phyloP scores from a whole-genome alignment of 768 basidiomycete genomes.

The Coprinopsis cinerea region DNA sequence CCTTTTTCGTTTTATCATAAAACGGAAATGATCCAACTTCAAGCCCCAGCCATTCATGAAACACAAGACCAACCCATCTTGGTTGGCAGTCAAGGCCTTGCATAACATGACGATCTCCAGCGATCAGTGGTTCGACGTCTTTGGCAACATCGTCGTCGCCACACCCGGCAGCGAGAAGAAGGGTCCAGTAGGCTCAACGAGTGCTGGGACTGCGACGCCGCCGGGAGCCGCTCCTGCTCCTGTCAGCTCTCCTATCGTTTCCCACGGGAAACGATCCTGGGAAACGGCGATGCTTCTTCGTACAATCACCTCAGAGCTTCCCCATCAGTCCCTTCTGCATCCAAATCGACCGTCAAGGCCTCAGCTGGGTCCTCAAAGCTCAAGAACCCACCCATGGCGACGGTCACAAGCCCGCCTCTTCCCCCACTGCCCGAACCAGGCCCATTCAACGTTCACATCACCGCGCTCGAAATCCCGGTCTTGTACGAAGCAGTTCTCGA shows the following conservation, averaged over 20 bases:
- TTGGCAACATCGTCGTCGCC: slow-evolving; percentile 11
- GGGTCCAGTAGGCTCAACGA: not conserved
- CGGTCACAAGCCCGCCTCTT: not conserved
- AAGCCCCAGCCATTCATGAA: slow-evolving; percentile 47
- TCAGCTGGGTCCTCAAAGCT: slow-evolving; percentile 4
- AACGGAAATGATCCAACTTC: slow-evolving; percentile 12
- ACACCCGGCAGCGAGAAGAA: slow-evolving; percentile 6
- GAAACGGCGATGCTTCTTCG: slow-evolving; percentile 8
- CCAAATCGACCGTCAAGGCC: slow-evolving; percentile 8
- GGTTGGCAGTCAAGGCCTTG: slow-evolving; percentile 61
- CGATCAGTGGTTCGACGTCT: slow-evolving; percentile 18
- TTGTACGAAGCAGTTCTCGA: slow-evolving; percentile 51
- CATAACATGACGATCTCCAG: slow-evolving; percentile 37
- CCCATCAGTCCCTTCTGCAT: slow-evolving; percentile 8
- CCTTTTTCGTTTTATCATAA: slow-evolving; percentile 2
- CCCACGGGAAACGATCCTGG: slow-evolving; percentile 11
- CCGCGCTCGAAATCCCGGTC: slow-evolving; percentile 52
- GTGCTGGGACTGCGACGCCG: slow-evolving; percentile 7
- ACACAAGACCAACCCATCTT: slow-evolving; percentile 59
- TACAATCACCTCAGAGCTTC: slow-evolving; percentile 9
- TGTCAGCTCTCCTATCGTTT: slow-evolving; percentile 4
- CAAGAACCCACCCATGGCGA: not conserved
- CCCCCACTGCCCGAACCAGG: slow-evolving; percentile 23
- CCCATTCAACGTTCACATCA: slow-evolving; percentile 46
- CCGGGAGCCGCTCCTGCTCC: not conserved